Percentiles rank a stretch among this genome's conserved stretches.
These are phyloP conservation scores for Thalassiosira profunda DNA, from an alignment of 108 stramenopile genomes.

Conservation along the genomic window DNA sequence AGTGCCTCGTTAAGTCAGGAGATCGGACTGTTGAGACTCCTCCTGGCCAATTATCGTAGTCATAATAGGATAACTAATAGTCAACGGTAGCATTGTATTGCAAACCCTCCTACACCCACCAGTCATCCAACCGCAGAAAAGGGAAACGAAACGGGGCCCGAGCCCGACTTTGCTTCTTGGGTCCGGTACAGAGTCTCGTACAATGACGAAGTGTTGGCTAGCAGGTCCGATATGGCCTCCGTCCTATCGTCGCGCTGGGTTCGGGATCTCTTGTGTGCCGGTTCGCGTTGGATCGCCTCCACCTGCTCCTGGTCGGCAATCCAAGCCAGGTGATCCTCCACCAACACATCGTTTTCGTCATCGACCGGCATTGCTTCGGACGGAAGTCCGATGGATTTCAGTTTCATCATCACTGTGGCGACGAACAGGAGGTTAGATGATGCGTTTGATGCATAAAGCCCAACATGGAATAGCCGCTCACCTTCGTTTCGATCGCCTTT, in stretches of 20 bases:
- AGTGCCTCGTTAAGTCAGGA: no score
- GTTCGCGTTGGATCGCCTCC: neutral
- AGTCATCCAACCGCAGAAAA: no score
- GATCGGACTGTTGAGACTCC: no score
- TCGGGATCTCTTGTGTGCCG: neutral
- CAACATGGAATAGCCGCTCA: neutral
- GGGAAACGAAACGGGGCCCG: no score
- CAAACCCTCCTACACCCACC: no score
- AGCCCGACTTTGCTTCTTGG: no score
- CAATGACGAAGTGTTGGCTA: no score
- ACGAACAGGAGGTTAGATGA: neutral
- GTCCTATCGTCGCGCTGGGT: neutral
- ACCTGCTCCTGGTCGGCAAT: neutral
- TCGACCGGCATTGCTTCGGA: constrained; percentile 10
- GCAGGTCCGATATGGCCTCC: no score
- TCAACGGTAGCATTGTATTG: no score
- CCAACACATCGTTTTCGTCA: constrained; percentile 14
- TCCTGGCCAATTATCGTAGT: no score
- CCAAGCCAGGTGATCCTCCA: constrained; percentile 17
- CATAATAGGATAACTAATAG: no score
- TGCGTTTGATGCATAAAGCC: neutral
- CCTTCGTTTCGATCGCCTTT: constrained; percentile 8
- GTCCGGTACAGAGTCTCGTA: no score
- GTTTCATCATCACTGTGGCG: neutral
- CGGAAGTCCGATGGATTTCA: constrained; percentile 29